Base-by-base conservation (phyloP, 1,139 yeast genomes). In the Pichia terricola region DNA sequence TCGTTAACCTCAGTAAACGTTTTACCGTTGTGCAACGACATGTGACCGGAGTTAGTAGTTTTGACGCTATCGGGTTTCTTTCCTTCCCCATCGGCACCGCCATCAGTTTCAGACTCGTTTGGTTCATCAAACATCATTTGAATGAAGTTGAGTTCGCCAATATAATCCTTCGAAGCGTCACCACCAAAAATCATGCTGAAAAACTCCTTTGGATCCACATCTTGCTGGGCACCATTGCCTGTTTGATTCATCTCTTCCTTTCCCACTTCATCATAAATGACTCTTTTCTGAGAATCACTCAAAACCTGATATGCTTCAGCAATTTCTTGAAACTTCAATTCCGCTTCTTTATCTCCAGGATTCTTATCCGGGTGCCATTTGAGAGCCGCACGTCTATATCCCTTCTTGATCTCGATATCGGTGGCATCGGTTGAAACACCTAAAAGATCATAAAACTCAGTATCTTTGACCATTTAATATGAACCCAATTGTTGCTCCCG, bases 361-460 rank as follows among this genome's bases (percentile, higher is more conserved):
- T 91, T 88, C 67, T 91, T 94, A 63, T 91, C 98, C 0, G 98
- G 98, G 63, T 94, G 98, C 50, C 88, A 82, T 47, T 68, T 71
- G 61, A 91, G 81, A 7, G 97, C 97, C 59, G 81, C 80, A 63
- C 82, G 83, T 50, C 98, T 73, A 65, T 91, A 91, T 0, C 96
- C 96, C 63, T 86, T 87, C 63, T 91, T 94, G 64, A 91, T 89
- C 46, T 87, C 95, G 30, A 79, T 69, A 5, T 83, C 77, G 1
- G 89, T 77, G 35, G 98, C 97, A 28, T 75, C 77, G 4, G 82
- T 72, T 37, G 66, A 53, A 34, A 94, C 72, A 26, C 77, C 86
- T 50, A 91, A 70, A 34, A 80, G 62, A 54, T 91, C 97, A 61
- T 91, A 91, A 66, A 89, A 91, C 16, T 80, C 73, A 0, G 96